Evolutionary conservation across 257 asterid genomes (phyloP).

Genomic region (Solanum tarijense): DNA sequence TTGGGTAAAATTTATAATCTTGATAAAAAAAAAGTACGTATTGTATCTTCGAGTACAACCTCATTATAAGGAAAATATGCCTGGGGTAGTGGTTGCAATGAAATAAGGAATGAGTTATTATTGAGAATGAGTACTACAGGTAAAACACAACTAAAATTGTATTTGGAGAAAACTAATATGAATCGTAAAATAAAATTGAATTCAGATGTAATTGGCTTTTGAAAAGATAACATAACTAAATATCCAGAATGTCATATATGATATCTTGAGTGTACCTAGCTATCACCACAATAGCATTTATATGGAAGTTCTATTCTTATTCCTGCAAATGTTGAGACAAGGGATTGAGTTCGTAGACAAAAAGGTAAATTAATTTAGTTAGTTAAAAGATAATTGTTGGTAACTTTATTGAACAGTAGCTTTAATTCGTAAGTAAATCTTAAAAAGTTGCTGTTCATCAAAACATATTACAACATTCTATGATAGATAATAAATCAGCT

Average conservation of each 20-base stretch:
- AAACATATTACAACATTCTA: neutral
- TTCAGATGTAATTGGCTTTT: no score
- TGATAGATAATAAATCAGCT: neutral
- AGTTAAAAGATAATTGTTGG: neutral
- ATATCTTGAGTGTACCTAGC: no score
- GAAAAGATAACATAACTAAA: no score
- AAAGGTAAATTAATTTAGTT: neutral
- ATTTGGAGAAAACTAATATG: no score
- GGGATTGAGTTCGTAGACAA: no score
- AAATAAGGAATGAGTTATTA: no score
- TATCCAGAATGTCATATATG: no score
- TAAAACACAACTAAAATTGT: neutral
- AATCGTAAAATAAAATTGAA: neutral
- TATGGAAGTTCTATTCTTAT: no score
- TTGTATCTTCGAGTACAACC: neutral
- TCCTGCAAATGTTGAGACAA: no score
- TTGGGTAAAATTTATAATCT: neutral
- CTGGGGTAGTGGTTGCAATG: no score
- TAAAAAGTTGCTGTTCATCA: neutral
- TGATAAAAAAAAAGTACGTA: neutral
- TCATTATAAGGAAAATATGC: no score
- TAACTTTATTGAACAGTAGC: neutral
- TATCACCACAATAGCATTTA: no score
- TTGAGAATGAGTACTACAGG: neutral
- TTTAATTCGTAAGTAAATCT: neutral